A percentile compares a stretch with the other conserved stretches of the same genome.
Evolutionary conservation across 192 early-diverging fungal genomes (phyloP).

Genomic region (Geosiphon pyriformis): DNA sequence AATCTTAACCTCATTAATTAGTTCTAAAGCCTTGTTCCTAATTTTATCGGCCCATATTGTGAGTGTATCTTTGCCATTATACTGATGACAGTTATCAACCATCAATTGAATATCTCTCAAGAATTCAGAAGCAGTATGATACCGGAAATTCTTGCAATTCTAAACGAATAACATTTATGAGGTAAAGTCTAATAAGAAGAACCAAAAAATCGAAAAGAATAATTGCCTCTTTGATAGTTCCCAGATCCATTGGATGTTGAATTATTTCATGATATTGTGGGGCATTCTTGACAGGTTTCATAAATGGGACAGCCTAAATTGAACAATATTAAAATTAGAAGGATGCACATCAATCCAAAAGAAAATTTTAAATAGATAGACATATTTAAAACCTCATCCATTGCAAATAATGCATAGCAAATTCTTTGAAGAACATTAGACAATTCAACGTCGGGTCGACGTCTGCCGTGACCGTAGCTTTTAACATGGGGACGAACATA

Average conservation of each 20-base stretch:
- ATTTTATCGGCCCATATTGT: too few species aligned
- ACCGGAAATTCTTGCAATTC: constrained; percentile 30
- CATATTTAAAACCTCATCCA: too few species aligned
- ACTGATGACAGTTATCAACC: constrained; percentile 45
- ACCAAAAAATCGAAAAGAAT: background rate
- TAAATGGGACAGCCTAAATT: background rate
- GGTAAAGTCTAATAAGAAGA: background rate
- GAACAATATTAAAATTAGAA: too few species aligned
- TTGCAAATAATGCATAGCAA: too few species aligned
- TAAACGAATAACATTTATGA: background rate
- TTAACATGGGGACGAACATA: too few species aligned
- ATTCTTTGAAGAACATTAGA: too few species aligned
- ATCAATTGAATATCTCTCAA: constrained; percentile 48
- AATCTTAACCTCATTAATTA: too few species aligned
- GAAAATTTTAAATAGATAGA: too few species aligned
- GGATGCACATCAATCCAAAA: too few species aligned
- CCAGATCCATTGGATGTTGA: constrained; percentile 47
- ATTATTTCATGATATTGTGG: constrained; percentile 51
- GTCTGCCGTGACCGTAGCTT: too few species aligned
- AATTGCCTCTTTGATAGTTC: constrained; percentile 49
- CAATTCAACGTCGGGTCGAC: too few species aligned
- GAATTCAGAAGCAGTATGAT: constrained; percentile 42
- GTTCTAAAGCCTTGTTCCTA: too few species aligned
- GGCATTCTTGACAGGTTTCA: constrained; percentile 27
- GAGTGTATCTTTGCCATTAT: constrained; percentile 48